Percentiles rank a stretch among this genome's conserved stretches.
Evolutionary conservation across 2,329 filamentous ascomycete species (phyloP).

Genomic region (Aspergillus calidoustus): DNA sequence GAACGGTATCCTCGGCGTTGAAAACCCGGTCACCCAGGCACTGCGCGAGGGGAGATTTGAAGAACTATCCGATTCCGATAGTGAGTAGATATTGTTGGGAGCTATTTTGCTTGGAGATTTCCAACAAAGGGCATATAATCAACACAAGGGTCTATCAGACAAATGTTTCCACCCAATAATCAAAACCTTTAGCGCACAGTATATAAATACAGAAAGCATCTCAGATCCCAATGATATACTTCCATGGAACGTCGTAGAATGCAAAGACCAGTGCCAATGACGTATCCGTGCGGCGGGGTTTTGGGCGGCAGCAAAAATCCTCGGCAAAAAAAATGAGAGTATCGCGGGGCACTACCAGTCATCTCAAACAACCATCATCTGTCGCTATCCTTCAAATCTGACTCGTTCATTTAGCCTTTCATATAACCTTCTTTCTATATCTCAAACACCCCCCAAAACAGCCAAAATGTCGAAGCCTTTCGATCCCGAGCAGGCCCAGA

Average conservation of each 20-base stretch:
- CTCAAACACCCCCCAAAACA: constrained; percentile 3
- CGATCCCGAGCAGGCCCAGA: constrained; percentile 67
- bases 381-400: not conserved
- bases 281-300: constrained; percentile 21
- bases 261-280: constrained; percentile 14
- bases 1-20: constrained; percentile 75
- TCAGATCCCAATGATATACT: not conserved
- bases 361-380: constrained; percentile 6
- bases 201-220: not conserved
- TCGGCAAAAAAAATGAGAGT: constrained; percentile 40
- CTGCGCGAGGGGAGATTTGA: constrained; percentile 72
- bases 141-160: not conserved
- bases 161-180: not conserved
- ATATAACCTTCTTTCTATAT: constrained; percentile 7
- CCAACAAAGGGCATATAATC: not conserved
- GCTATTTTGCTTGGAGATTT: not conserved
- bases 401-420: not conserved
- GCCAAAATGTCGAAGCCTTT: constrained; percentile 49
- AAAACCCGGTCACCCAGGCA: constrained; percentile 77
- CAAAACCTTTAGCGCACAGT: not conserved
- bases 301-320: constrained; percentile 22
- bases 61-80: constrained; percentile 64
- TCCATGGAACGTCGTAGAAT: not conserved
- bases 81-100: constrained; percentile 29
- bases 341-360: constrained; percentile 33